These are phyloP conservation scores for Aspergillus hiratsukae DNA, from an alignment of 2,329 filamentous ascomycete species.

Conservation along the genomic window DNA sequence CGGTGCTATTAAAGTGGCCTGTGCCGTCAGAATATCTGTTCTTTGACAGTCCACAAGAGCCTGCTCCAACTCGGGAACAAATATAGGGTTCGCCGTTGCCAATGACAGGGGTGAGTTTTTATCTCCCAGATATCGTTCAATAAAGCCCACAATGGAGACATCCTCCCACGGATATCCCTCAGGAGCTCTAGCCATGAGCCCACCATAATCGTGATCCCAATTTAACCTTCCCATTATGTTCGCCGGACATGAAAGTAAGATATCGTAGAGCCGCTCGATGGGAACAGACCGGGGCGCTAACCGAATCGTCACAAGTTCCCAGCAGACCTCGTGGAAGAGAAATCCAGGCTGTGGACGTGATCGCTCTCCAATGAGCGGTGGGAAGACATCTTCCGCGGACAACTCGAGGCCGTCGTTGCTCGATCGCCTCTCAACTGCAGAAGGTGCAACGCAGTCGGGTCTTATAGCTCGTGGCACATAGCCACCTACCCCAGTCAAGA, in stretches of 20 bases:
- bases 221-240: slow-evolving; percentile 7
- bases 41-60: background rate
- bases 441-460: background rate
- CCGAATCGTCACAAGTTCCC: slow-evolving; percentile 12
- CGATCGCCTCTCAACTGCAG: background rate
- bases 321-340: slow-evolving; percentile 18
- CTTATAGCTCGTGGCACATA: background rate
- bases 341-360: slow-evolving; percentile 10
- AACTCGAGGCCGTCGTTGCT: slow-evolving; percentile 6
- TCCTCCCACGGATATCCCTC: slow-evolving; percentile 12
- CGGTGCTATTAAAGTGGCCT: background rate
- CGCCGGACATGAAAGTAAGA: slow-evolving; percentile 15
- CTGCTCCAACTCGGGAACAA: slow-evolving; percentile 2
- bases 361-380: slow-evolving; percentile 3
- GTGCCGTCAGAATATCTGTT: background rate
- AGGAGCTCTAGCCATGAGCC: slow-evolving; percentile 7
- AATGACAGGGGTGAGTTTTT: slow-evolving; percentile 6
- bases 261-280: slow-evolving; percentile 16
- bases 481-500: slow-evolving; percentile 15
- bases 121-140: slow-evolving; percentile 1
- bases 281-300: slow-evolving; percentile 11
- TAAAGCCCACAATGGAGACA: slow-evolving; percentile 4
- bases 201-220: slow-evolving; percentile 17
- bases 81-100: background rate
- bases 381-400: slow-evolving; percentile 9